phyloP scores from a whole-genome alignment of 306 rosid genomes.

The Rosa lucieae region DNA sequence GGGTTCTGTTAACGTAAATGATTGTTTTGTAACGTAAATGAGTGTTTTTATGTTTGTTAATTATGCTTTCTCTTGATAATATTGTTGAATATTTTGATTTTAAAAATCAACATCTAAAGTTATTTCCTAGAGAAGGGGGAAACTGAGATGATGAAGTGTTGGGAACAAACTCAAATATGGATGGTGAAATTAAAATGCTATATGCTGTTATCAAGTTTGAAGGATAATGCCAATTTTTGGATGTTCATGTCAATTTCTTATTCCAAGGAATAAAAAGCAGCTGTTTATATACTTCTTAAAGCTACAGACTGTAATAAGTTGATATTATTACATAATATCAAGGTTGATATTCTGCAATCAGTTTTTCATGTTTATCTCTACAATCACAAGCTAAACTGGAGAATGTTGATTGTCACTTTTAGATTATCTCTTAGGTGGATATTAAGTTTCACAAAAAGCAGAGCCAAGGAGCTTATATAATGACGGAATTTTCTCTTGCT shows the following conservation, averaged over 20 bases:
- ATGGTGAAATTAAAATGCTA: not conserved
- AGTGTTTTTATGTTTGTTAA: not conserved
- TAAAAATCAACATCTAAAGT: not conserved
- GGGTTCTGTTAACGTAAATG: not conserved
- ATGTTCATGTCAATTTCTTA: not conserved
- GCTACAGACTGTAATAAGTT: too few relatives aligned
- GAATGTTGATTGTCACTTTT: not conserved
- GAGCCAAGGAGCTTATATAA: not conserved
- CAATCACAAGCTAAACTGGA: not conserved
- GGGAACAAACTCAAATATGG: not conserved
- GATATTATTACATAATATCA: not conserved
- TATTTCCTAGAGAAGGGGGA: not conserved
- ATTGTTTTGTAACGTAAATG: not conserved
- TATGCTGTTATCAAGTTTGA: not conserved
- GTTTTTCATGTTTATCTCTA: not conserved
- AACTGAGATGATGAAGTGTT: not conserved
- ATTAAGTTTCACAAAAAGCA: not conserved
- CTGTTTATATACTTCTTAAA: not conserved
- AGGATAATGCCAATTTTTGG: not conserved
- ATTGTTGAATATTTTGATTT: not conserved
- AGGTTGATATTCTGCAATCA: not conserved
- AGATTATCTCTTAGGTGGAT: not conserved
- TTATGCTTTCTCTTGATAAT: not conserved
- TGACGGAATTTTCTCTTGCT: constrained; percentile 2
- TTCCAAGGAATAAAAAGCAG: not conserved